Percentiles rank a stretch among this genome's conserved stretches.
Evolutionary conservation across 2,329 filamentous ascomycete species (phyloP).

Genomic region (Ceratocystis eucalypticola): DNA sequence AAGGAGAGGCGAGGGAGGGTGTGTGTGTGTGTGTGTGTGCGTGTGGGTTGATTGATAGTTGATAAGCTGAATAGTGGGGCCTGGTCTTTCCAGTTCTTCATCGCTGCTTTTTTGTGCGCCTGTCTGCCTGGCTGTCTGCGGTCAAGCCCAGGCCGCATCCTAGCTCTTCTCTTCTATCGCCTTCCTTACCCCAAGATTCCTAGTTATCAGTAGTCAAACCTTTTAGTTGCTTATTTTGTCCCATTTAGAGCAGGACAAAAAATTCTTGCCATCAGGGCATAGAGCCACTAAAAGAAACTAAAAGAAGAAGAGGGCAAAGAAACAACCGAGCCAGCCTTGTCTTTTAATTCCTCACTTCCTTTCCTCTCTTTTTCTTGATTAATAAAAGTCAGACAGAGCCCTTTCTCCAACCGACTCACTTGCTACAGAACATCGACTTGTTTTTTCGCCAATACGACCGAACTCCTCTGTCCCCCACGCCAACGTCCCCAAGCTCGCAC

Average conservation of each 20-base stretch:
- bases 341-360: neutral
- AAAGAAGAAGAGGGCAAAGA: neutral
- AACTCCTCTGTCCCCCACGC: neutral
- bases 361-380: neutral
- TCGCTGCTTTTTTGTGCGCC: neutral
- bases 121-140: neutral
- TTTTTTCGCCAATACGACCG: neutral
- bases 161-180: neutral
- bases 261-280: neutral
- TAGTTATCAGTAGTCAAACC: neutral
- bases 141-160: neutral
- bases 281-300: neutral
- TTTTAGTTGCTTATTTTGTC: neutral
- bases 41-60: neutral
- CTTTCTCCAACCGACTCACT: neutral
- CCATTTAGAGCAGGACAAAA: neutral
- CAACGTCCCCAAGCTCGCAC: neutral
- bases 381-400: neutral
- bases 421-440: neutral
- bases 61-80: neutral
- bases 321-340: neutral
- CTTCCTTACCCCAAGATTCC: neutral
- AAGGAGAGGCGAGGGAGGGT: neutral
- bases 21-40: too few species aligned
- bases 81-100: neutral